These are phyloP conservation scores for Agaricus blazei DNA, from an alignment of 768 basidiomycete genomes.

Conservation along the genomic window DNA sequence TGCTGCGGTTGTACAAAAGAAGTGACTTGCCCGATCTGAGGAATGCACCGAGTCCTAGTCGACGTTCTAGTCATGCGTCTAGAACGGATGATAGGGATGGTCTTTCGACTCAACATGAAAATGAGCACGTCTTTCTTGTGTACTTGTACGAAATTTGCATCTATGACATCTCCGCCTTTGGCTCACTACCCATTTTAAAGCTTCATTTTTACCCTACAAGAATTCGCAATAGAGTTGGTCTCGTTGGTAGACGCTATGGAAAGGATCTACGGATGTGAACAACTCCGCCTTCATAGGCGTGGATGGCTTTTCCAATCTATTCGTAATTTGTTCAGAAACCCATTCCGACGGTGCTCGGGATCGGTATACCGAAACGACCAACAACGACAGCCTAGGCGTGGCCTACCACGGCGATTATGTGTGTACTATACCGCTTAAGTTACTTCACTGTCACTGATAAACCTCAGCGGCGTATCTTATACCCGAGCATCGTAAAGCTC, in stretches of 20 bases:
- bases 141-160: conserved; percentile 67
- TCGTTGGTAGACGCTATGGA: conserved; percentile 82
- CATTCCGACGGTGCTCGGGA: not conserved
- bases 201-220: conserved; percentile 95
- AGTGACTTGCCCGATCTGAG: conserved; percentile 29
- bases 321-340: conserved; percentile 7
- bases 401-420: conserved; percentile 33
- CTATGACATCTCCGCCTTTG: not conserved
- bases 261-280: conserved; percentile 67
- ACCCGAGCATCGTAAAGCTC: conserved; percentile 40
- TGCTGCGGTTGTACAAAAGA: conserved; percentile 67
- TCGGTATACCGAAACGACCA: not conserved
- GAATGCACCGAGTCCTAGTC: conserved; percentile 16
- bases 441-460: not conserved
- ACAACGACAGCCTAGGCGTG: conserved; percentile 1
- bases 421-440: conserved; percentile 11
- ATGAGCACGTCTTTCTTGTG: conserved; percentile 82
- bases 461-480: conserved; percentile 45
- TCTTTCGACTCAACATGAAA: conserved; percentile 43
- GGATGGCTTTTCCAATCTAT: conserved; percentile 19
- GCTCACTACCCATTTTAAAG: conserved; percentile 31
- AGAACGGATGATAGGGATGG: conserved; percentile 24
- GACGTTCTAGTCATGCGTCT: not conserved
- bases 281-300: conserved; percentile 31
- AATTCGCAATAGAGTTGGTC: conserved; percentile 82